phyloP scores from a whole-genome alignment of 169 alveolate genomes.

The Cryptosporidium felis region DNA sequence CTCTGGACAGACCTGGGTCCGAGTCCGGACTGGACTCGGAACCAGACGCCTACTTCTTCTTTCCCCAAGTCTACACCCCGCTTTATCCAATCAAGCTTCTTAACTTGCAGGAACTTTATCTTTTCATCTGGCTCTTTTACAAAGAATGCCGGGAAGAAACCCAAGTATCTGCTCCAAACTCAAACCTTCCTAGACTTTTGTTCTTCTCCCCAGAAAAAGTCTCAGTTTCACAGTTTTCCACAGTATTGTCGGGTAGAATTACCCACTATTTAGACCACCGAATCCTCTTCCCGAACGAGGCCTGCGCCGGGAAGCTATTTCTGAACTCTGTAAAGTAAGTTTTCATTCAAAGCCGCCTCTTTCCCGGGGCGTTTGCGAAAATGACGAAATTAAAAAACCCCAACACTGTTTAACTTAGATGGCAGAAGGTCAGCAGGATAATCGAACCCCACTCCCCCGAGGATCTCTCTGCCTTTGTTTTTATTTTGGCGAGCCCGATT shows the following conservation, averaged over 20 bases:
- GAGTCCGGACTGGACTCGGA: too few species aligned
- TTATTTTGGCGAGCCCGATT: conserved; percentile 21
- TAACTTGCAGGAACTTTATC: conserved; percentile 17
- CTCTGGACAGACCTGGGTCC: too few species aligned
- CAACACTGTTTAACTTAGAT: too few species aligned
- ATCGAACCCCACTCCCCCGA: neutral
- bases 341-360: too few species aligned
- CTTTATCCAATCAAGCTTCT: conserved; percentile 13
- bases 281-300: neutral
- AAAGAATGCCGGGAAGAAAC: neutral
- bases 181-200: neutral
- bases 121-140: conserved; percentile 20
- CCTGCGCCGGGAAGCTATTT: neutral
- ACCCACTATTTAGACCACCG: neutral
- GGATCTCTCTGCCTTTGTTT: neutral
- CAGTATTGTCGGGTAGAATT: conserved; percentile 17
- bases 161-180: neutral
- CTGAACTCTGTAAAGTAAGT: conserved; percentile 25
- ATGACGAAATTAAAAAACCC: too few species aligned
- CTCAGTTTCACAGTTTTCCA: neutral
- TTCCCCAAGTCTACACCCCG: conserved; percentile 43
- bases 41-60: too few species aligned
- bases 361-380: too few species aligned
- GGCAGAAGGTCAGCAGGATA: conserved; percentile 8
- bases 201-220: conserved; percentile 6